Evolutionary conservation across 2,329 filamentous ascomycete species (phyloP).

Genomic region (Xylaria digitata): DNA sequence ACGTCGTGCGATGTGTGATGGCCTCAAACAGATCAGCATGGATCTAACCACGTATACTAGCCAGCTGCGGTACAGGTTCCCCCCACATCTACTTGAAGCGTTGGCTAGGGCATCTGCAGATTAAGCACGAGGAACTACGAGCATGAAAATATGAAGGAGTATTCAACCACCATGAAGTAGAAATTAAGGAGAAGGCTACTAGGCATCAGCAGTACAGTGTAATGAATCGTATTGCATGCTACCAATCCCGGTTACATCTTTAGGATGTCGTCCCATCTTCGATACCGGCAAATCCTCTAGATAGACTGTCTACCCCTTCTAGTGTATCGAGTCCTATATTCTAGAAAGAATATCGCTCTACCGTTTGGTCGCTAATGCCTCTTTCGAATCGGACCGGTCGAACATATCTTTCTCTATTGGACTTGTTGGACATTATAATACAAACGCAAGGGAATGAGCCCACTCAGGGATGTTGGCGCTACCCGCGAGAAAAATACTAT

Average conservation of each 20-base stretch:
- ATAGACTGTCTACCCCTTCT: background rate
- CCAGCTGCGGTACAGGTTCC: constrained; percentile 89
- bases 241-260: too few relatives aligned
- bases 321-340: too few relatives aligned
- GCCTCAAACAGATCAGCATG: constrained; percentile 82
- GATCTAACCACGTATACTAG: constrained; percentile 95
- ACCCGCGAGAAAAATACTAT: background rate
- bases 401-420: too few relatives aligned
- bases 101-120: constrained; percentile 84
- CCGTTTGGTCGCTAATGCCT: too few relatives aligned
- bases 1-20: constrained; percentile 71
- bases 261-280: too few relatives aligned
- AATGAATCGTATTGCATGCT: constrained; percentile 11
- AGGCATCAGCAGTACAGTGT: constrained; percentile 14
- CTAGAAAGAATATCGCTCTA: too few relatives aligned
- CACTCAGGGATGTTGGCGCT: too few relatives aligned
- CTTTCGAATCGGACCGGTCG: too few relatives aligned
- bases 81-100: constrained; percentile 87
- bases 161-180: background rate
- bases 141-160: background rate
- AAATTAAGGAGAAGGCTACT: background rate
- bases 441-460: too few relatives aligned
- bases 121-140: constrained; percentile 16
- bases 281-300: too few relatives aligned
- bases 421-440: too few relatives aligned